phyloP scores from a whole-genome alignment of 169 alveolate species.

The Condylostoma magnum region DNA sequence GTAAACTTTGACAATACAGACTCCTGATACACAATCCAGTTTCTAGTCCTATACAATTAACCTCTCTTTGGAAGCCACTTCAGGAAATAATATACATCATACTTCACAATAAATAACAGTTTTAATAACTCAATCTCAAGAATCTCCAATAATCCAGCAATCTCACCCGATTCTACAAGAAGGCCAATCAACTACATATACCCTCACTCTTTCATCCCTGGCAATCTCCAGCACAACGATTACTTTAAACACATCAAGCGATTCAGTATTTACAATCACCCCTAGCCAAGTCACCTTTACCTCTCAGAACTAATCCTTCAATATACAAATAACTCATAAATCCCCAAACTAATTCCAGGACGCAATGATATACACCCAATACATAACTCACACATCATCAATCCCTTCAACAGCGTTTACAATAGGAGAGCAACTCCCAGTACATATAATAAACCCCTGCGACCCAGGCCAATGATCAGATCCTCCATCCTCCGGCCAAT shows the following conservation, averaged over 20 bases:
- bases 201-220: background rate
- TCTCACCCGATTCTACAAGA: background rate
- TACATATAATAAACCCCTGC: constrained; percentile 3
- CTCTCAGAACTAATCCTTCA: background rate
- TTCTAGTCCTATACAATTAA: too few species aligned
- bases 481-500: background rate
- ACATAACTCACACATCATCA: constrained; percentile 1
- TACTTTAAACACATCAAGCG: background rate
- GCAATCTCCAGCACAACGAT: background rate
- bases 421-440: background rate
- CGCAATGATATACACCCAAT: background rate
- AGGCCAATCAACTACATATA: background rate
- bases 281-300: background rate
- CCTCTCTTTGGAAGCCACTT: too few species aligned
- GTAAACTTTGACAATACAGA: too few species aligned
- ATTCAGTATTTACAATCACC: background rate
- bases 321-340: background rate
- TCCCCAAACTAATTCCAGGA: background rate
- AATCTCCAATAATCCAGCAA: background rate
- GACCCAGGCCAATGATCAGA: background rate
- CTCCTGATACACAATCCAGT: too few species aligned
- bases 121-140: background rate
- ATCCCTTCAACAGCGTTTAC: background rate
- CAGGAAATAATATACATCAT: too few species aligned
- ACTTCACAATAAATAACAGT: background rate